phyloP scores from a whole-genome alignment of 2,329 filamentous ascomycete genomes.

The Botryosphaeria agaves region DNA sequence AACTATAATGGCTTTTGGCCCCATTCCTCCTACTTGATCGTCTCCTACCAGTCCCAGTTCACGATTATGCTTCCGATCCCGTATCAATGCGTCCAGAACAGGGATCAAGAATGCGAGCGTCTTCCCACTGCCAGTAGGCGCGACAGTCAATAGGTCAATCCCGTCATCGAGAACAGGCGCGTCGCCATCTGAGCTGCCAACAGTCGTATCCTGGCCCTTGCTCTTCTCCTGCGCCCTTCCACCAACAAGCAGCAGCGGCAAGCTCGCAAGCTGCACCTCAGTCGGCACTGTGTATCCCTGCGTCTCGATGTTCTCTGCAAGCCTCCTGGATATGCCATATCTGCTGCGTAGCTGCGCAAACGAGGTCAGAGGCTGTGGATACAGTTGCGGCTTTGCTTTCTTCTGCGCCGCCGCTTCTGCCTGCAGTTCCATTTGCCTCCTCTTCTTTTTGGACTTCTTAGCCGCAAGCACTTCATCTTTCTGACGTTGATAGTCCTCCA shows the following conservation, averaged over 20 bases:
- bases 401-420: conserved; percentile 13
- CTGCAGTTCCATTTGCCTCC: conserved; percentile 14
- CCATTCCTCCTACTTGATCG: conserved; percentile 5
- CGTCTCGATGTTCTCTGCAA: conserved; percentile 63
- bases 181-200: conserved; percentile 6
- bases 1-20: conserved; percentile 24
- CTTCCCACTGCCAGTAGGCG: conserved; percentile 92
- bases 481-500: conserved; percentile 30
- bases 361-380: conserved; percentile 60
- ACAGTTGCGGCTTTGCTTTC: conserved; percentile 44
- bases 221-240: conserved; percentile 10
- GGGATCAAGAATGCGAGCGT: conserved; percentile 87
- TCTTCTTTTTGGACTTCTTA: conserved; percentile 22
- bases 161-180: conserved; percentile 11
- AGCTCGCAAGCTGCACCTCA: conserved; percentile 75
- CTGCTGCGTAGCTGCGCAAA: conserved; percentile 55
- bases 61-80: conserved; percentile 10
- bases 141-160: conserved; percentile 71
- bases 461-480: conserved; percentile 18
- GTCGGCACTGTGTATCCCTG: conserved; percentile 82
- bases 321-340: conserved; percentile 55
- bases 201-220: conserved; percentile 6
- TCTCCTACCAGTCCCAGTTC: conserved; percentile 1
- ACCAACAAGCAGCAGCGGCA: conserved; percentile 53
- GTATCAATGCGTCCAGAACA: conserved; percentile 54